A percentile compares a stretch with the other conserved stretches of the same genome.
phyloP scores from a whole-genome alignment of 305 asterid genomes.

The Euphrasia arctica region DNA sequence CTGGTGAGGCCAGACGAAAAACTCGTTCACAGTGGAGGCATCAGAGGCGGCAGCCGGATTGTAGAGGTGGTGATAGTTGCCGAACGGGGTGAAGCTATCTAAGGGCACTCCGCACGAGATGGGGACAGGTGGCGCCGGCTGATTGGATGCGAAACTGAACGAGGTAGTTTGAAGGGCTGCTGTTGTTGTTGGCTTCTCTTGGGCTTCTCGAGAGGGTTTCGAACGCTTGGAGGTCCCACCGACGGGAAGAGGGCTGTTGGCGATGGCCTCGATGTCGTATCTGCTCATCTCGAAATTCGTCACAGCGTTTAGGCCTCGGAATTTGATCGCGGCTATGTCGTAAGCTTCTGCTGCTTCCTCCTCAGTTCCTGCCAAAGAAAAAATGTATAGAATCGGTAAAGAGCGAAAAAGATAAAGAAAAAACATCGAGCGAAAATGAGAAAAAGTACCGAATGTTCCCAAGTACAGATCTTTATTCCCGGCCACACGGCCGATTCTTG shows the following conservation, averaged over 20 bases:
- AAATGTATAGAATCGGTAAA: neutral
- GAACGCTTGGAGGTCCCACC: slow-evolving; percentile 87
- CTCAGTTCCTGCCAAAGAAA: slow-evolving; percentile 63
- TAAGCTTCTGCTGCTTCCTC: slow-evolving; percentile 99
- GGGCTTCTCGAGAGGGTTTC: slow-evolving; percentile 54
- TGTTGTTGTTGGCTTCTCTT: slow-evolving; percentile 18
- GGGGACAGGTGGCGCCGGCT: slow-evolving; percentile 16
- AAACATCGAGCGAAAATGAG: neutral
- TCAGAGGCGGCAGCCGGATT: slow-evolving; percentile 22
- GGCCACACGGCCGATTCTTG: slow-evolving; percentile 96
- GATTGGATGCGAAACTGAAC: slow-evolving; percentile 47
- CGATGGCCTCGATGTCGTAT: slow-evolving; percentile 76
- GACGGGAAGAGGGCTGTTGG: slow-evolving; percentile 82
- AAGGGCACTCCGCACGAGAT: slow-evolving; percentile 61
- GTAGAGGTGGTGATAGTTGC: slow-evolving; percentile 39
- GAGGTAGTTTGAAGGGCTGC: slow-evolving; percentile 35
- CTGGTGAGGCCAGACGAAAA: slow-evolving; percentile 68
- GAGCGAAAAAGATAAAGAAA: neutral
- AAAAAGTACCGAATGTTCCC: slow-evolving; percentile 76
- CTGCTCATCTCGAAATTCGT: slow-evolving; percentile 96
- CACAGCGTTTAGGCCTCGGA: slow-evolving; percentile 85
- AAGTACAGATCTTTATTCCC: slow-evolving; percentile 94
- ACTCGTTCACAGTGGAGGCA: slow-evolving; percentile 38
- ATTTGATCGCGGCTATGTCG: slow-evolving; percentile 97
- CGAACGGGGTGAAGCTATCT: slow-evolving; percentile 41